Evolutionary conservation across 2,329 filamentous ascomycete species (phyloP), one percentile per base, ranked within the genome.

Genomic region (Paraphaeosphaeria sporulosa): DNA sequence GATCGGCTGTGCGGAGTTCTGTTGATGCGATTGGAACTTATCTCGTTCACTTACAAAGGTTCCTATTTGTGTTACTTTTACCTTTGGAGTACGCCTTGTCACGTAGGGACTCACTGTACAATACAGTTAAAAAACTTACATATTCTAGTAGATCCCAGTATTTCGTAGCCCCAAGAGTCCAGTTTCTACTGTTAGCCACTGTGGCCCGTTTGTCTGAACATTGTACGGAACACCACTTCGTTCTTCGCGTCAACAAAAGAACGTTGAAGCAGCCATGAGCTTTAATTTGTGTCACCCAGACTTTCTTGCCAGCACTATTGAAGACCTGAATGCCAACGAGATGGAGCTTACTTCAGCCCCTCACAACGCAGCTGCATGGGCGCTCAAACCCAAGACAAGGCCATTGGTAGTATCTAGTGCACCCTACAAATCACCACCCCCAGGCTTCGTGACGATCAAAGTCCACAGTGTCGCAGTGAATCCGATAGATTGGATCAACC

Each of bases 391-490:
- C 38, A 40, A 40, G 17, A n/a, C 38, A 40, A 40, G 38, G n/a
- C 38, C 38, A n/a, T 40, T 40, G 15, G 38, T 40, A 5, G 38
- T 40, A 2, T 40, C 38, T n/a, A n/a, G 17, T 8, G 38, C 38
- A 7, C 38, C 38, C 15, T 40, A 40, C 38, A 40, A n/a, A 40
- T 40, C 38, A 40, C 38, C 38, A n/a, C 15, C 38, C n/a, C 17
- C 38, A n/a, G 38, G 15, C 4, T 40, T 40, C 17, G 54, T 57
- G 43, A n/a, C 48, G 32, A 23, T 57, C 32, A 57, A 57, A 36
- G 46, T 57, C 8, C 46, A 57, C 48, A 43, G 43, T 13, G 49
- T 44, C 30, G 55, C 55, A 6, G 36, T 57, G 12, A 57, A 57
- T 30, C 55, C 55, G 9, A 36, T 17, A n/a, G 55, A 57, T 32